Conservation (phyloP, 2,329 filamentous ascomycete species). For the Xylaria sp. region DNA sequence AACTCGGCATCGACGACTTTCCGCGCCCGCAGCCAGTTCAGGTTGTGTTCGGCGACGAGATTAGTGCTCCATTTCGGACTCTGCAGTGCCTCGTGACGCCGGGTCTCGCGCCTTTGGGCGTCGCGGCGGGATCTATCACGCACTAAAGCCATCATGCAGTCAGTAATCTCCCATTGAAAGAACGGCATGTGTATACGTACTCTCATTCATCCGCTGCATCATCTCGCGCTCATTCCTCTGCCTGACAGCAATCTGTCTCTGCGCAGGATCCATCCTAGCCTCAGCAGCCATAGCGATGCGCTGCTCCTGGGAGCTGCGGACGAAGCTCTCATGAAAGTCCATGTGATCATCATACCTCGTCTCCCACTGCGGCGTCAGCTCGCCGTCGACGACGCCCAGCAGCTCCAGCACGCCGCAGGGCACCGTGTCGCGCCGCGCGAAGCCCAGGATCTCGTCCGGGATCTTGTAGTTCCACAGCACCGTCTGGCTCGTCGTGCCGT, state of each 20-base stretch:
- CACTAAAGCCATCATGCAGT: slow-evolving; percentile 42
- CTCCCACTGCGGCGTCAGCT: slow-evolving; percentile 65
- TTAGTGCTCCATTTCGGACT: slow-evolving; percentile 63
- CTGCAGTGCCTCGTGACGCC: slow-evolving; percentile 61
- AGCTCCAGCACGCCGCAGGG: slow-evolving; percentile 70
- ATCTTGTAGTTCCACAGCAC: slow-evolving; percentile 70
- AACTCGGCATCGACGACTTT: slow-evolving; percentile 42
- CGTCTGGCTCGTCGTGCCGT: slow-evolving; percentile 63
- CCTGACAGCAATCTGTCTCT: slow-evolving; percentile 54
- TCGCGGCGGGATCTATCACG: slow-evolving; percentile 54
- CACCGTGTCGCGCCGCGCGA: slow-evolving; percentile 62
- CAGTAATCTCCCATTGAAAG: too few relatives aligned
- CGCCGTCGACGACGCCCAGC: slow-evolving; percentile 59
- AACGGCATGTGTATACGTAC: slow-evolving; percentile 51
- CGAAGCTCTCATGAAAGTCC: slow-evolving; percentile 50
- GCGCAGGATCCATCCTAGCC: slow-evolving; percentile 53
- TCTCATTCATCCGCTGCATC: slow-evolving; percentile 58
- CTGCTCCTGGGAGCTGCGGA: slow-evolving; percentile 53
- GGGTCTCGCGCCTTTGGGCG: slow-evolving; percentile 56
- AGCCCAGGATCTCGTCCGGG: slow-evolving; percentile 60
- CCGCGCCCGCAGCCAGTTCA: slow-evolving; percentile 56
- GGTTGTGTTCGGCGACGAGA: slow-evolving; percentile 56
- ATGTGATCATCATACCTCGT: slow-evolving; percentile 54
- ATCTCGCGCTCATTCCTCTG: slow-evolving; percentile 56
- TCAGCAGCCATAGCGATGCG: slow-evolving; percentile 57